Evolutionary conservation across 164 flowering plant genomes (phyloP).

Genomic region (Piper betle): DNA sequence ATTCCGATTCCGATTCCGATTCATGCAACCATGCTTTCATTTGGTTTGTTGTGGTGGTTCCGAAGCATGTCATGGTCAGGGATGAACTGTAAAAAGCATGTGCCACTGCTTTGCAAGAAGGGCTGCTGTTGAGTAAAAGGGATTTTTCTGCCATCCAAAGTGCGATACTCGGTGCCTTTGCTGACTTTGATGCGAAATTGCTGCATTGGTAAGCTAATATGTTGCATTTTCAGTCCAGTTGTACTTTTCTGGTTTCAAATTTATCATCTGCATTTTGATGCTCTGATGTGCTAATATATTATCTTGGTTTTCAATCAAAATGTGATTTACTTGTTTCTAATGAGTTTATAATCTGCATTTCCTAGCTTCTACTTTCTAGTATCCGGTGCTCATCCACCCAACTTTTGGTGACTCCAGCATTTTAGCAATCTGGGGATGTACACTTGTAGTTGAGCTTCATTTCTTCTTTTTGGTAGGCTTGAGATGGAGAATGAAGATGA

Average conservation of each 20-base stretch:
- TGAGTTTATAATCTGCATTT: no score
- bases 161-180: constrained; percentile 64
- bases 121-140: constrained; percentile 38
- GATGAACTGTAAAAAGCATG: constrained; percentile 87
- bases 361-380: no score
- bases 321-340: no score
- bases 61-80: constrained; percentile 22
- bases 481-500: constrained; percentile 49
- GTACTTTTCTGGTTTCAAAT: background rate
- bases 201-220: constrained; percentile 39
- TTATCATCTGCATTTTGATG: no score
- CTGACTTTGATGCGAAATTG: constrained; percentile 53
- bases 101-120: constrained; percentile 56
- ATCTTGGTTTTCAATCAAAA: no score
- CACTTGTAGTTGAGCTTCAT: no score
- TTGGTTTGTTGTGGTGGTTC: background rate
- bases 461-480: constrained; percentile 51
- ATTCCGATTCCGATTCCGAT: background rate
- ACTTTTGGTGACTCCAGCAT: no score
- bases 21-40: background rate
- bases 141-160: constrained; percentile 34
- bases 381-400: no score
- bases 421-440: no score
- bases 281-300: no score
- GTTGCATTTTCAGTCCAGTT: background rate